Evolutionary conservation across 495 filamentous ascomycete genomes (phyloP).

Genomic region (Aspergillus haitiensis): DNA sequence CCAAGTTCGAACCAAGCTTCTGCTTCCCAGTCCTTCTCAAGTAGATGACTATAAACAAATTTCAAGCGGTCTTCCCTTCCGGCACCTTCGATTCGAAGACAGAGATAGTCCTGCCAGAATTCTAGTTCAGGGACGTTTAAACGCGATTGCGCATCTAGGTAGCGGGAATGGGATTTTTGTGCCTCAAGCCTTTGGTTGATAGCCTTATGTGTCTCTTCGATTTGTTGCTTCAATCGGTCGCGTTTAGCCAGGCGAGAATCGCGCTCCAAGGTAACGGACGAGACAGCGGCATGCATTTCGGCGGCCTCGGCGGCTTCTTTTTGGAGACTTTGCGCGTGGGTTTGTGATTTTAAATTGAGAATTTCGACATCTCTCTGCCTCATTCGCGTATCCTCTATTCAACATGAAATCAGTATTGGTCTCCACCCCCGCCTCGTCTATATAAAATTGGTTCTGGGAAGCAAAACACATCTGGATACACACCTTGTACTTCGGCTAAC

Average conservation of each 20-base stretch:
- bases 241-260: constrained; percentile 71
- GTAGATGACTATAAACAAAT: constrained; percentile 84
- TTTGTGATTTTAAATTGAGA: constrained; percentile 69
- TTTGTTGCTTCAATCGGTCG: constrained; percentile 73
- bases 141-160: constrained; percentile 74
- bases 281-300: constrained; percentile 83
- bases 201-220: constrained; percentile 70
- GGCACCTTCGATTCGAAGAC: constrained; percentile 85
- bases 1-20: constrained; percentile 94
- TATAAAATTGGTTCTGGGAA: no score
- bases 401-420: constrained; percentile 23
- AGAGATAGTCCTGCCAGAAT: constrained; percentile 92
- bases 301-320: constrained; percentile 85
- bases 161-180: constrained; percentile 60
- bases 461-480: constrained; percentile 7
- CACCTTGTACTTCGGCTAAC: constrained; percentile 86
- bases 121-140: constrained; percentile 89
- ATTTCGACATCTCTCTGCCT: constrained; percentile 85
- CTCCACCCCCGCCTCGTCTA: neutral
- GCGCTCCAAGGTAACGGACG: constrained; percentile 68
- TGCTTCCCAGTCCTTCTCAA: constrained; percentile 79
- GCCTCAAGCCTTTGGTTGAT: constrained; percentile 62
- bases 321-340: constrained; percentile 74
- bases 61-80: constrained; percentile 82
- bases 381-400: constrained; percentile 83